Conservation (phyloP, 116 monocot genomes). For the Posidonia oceanica region DNA sequence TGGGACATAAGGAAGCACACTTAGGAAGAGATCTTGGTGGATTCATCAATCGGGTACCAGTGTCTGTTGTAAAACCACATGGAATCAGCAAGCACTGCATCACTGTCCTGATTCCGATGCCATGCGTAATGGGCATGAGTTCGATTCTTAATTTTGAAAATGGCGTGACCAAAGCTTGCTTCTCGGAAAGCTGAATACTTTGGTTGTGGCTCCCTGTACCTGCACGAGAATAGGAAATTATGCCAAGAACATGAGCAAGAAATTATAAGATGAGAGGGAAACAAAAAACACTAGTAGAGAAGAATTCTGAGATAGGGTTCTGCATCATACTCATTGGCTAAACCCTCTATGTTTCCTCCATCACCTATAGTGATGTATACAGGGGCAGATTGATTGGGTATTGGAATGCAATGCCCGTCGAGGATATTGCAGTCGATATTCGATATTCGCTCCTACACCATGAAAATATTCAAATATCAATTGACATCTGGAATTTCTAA, state of each 20-base stretch:
- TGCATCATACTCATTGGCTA: conserved; percentile 20
- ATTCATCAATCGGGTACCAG: conserved; percentile 28
- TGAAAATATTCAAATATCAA: neutral
- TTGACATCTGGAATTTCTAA: no score
- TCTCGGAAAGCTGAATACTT: conserved; percentile 62
- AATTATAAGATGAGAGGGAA: neutral
- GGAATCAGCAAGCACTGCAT: conserved; percentile 37
- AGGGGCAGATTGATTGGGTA: conserved; percentile 40
- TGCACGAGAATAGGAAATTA: conserved; percentile 9
- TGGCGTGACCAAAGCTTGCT: conserved; percentile 63
- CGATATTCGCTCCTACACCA: conserved; percentile 57
- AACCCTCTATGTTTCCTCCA: conserved; percentile 74
- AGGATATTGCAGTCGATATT: conserved; percentile 49
- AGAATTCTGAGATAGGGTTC: neutral
- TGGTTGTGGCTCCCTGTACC: conserved; percentile 58
- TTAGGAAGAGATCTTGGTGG: neutral
- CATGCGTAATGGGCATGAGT: conserved; percentile 54
- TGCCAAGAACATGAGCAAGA: neutral
- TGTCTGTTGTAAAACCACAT: conserved; percentile 54
- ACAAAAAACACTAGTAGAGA: neutral
- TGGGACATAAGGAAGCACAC: neutral
- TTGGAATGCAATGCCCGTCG: conserved; percentile 38
- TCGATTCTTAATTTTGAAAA: conserved; percentile 53
- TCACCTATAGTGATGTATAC: conserved; percentile 78
- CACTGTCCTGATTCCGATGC: conserved; percentile 55